Evolutionary conservation across 345 rosid genomes (phyloP).

Genomic region (Camelina laxa): DNA sequence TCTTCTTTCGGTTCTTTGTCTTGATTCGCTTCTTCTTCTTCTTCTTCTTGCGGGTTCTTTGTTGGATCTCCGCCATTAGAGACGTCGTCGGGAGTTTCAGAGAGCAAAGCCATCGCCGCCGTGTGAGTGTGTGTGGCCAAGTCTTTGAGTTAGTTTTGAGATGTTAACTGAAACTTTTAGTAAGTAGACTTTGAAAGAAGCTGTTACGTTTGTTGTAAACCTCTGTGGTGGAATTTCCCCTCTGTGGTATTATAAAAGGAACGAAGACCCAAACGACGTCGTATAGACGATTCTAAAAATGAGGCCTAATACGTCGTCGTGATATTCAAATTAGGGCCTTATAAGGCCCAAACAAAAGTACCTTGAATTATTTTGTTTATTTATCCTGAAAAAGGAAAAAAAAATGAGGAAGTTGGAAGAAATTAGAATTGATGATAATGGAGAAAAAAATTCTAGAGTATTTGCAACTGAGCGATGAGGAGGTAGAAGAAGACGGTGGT

Average conservation of each 20-base stretch:
- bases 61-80: background rate
- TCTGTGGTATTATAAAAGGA: too few species aligned
- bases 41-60: too few species aligned
- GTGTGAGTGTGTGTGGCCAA: too few species aligned
- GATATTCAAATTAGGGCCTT: too few species aligned
- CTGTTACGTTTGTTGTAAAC: too few species aligned
- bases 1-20: background rate
- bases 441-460: too few species aligned
- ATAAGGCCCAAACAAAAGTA: background rate
- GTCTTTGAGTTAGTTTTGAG: too few species aligned
- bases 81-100: background rate
- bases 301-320: background rate
- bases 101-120: background rate
- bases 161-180: background rate
- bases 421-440: too few species aligned
- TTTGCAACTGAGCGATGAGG: constrained; percentile 56
- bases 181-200: too few species aligned
- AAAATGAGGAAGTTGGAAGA: background rate
- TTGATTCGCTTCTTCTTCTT: background rate
- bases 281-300: background rate
- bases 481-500: constrained; percentile 54
- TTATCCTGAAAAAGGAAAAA: background rate
- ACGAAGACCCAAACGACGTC: background rate
- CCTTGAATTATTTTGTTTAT: background rate
- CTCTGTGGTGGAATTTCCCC: too few species aligned